These are phyloP conservation scores for Arabis alpina DNA, from an alignment of 345 rosid species.

Conservation along the genomic window DNA sequence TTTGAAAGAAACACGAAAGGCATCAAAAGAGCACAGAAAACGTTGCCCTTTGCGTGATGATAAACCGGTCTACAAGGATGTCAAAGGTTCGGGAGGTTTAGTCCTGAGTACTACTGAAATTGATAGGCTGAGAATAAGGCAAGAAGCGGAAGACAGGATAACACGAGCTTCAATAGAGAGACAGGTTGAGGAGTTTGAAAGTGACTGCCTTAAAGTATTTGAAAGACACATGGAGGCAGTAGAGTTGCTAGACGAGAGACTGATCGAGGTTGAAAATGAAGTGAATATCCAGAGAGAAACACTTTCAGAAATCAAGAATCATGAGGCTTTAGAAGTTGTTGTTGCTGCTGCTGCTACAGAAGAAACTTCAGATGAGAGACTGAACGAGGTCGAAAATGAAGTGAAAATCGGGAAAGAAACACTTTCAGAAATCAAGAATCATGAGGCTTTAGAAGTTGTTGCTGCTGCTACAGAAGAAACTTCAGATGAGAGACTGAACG, in stretches of 20 bases:
- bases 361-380: constrained; percentile 43
- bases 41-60: constrained; percentile 56
- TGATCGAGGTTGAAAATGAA: constrained; percentile 52
- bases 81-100: constrained; percentile 76
- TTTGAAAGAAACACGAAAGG: constrained; percentile 63
- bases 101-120: constrained; percentile 67
- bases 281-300: constrained; percentile 50
- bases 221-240: constrained; percentile 41
- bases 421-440: constrained; percentile 38
- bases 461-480: constrained; percentile 40
- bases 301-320: constrained; percentile 37
- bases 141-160: constrained; percentile 73
- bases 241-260: constrained; percentile 40
- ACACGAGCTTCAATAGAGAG: constrained; percentile 45
- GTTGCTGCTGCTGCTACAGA: constrained; percentile 25
- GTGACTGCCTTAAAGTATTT: constrained; percentile 44
- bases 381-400: constrained; percentile 51
- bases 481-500: constrained; percentile 43
- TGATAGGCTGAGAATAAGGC: constrained; percentile 66
- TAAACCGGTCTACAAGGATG: constrained; percentile 70
- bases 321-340: constrained; percentile 40
- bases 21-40: constrained; percentile 69
- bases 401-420: constrained; percentile 50
- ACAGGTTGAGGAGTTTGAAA: constrained; percentile 61
- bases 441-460: constrained; percentile 37